Conservation (phyloP, 768 basidiomycete species). For the button mushroom (Agaricus bisporus) region DNA sequence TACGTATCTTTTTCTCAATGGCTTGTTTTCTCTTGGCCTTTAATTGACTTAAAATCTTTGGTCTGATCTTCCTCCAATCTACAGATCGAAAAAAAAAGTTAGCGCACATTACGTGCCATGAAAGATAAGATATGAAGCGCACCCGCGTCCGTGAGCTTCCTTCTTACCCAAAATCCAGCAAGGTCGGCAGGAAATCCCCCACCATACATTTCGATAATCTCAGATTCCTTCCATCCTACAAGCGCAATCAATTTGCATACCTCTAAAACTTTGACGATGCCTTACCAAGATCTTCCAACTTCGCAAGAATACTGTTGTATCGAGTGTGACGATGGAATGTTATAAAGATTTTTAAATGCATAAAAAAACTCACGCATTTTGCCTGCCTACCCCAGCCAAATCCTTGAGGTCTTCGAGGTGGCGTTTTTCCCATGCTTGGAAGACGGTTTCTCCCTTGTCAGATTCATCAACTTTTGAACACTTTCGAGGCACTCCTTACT, state of each 20-base stretch:
- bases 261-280: not conserved
- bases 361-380: too few relatives aligned
- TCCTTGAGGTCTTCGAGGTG: too few relatives aligned
- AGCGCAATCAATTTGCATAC: not conserved
- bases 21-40: not conserved
- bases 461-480: too few relatives aligned
- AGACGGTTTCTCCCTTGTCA: too few relatives aligned
- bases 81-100: not conserved
- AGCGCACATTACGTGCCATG: not conserved
- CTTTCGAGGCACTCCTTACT: too few relatives aligned
- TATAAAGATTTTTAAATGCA: too few relatives aligned
- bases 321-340: not conserved
- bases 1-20: too few relatives aligned
- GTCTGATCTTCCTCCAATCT: constrained; percentile 1
- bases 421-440: too few relatives aligned
- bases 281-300: not conserved
- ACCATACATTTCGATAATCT: not conserved
- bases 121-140: not conserved
- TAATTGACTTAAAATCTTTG: not conserved
- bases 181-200: not conserved
- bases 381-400: too few relatives aligned
- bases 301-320: not conserved
- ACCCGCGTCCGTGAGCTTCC: not conserved
- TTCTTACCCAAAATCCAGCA: not conserved
- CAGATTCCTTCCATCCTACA: not conserved